Conservation (phyloP, 306 rosid genomes). For the Gleditsia sinensis region DNA sequence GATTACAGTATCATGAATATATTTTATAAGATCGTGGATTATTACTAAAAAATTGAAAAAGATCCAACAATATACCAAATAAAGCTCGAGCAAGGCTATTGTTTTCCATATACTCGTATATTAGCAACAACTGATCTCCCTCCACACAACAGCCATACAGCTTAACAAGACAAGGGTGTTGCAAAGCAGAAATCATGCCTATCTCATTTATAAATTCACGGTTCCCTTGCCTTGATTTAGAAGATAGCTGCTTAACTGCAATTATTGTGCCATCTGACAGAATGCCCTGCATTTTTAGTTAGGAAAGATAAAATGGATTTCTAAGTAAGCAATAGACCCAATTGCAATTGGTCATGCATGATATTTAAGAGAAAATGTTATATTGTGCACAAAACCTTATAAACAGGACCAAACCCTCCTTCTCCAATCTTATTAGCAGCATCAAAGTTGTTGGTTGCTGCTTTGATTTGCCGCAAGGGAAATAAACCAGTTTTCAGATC, state of each 20-base stretch:
- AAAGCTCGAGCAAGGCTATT: slow-evolving; percentile 63
- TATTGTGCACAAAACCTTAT: slow-evolving; percentile 45
- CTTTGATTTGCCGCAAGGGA: slow-evolving; percentile 55
- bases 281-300: slow-evolving; percentile 44
- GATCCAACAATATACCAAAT: slow-evolving; percentile 44
- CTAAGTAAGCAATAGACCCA: not conserved
- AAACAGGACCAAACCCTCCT: slow-evolving; percentile 77
- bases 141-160: slow-evolving; percentile 68
- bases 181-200: slow-evolving; percentile 66
- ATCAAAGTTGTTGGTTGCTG: slow-evolving; percentile 63
- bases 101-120: slow-evolving; percentile 65
- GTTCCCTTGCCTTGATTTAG: slow-evolving; percentile 67
- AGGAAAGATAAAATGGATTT: not conserved
- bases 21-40: not conserved
- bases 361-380: not conserved
- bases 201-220: slow-evolving; percentile 66
- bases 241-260: slow-evolving; percentile 63
- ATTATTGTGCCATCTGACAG: slow-evolving; percentile 50
- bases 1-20: not conserved
- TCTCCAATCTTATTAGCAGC: slow-evolving; percentile 64
- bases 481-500: slow-evolving; percentile 47
- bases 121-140: slow-evolving; percentile 51
- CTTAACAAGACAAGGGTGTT: slow-evolving; percentile 60
- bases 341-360: not conserved
- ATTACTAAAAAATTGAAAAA: not conserved